Base-by-base conservation (phyloP, 2,329 filamentous ascomycete genomes). In the Diaporthe caulivora region DNA sequence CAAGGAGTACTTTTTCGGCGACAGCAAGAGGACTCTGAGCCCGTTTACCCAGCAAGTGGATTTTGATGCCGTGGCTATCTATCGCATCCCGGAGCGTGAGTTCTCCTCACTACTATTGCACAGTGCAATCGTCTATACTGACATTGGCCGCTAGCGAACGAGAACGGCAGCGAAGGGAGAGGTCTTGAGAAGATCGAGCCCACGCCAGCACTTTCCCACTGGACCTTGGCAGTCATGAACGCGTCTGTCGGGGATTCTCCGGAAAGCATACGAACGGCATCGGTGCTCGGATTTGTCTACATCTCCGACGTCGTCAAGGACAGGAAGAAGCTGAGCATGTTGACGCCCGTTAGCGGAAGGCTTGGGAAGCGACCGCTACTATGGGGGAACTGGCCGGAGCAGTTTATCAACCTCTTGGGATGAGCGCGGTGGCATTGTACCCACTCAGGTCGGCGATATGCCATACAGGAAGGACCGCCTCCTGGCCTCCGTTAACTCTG, bases 1-100 rank as follows among this genome's bases (percentile, higher is more conserved):
- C 69, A 93, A 93, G 77, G 93, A 95, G 78, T 99, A 99, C 83
- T 99, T 99, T 85, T 99, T 98, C 80, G 97, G 97, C 13, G 93
- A 94, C 76, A 84, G 89, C 1, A 92, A 91, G 75, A 90, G 93
- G 73, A 93, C 94, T 0, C 86, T 99, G 2, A 97, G 94, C 58
- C 97, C 97, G 0, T 93, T 95, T 78, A 97, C 95, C 9, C 94
- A 97, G 79, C 93, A 93, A 74, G 90, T 97, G 6, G 92, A 95
- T 75, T 97, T 95, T 80, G 88, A 91, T 73, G 90, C 92, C 11
- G 82, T 98, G 51, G 87, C 90, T 2, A 88, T 98, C 55, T 98
- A 94, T 85, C 91, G 89, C 76, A 86, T 93, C 37, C 87, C 88
- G 5, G 88, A 93, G 73, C 82, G 92, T 90, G 85, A 75, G 87